phyloP scores from a whole-genome alignment of 2,329 filamentous ascomycete genomes.

The Penicillium italicum region DNA sequence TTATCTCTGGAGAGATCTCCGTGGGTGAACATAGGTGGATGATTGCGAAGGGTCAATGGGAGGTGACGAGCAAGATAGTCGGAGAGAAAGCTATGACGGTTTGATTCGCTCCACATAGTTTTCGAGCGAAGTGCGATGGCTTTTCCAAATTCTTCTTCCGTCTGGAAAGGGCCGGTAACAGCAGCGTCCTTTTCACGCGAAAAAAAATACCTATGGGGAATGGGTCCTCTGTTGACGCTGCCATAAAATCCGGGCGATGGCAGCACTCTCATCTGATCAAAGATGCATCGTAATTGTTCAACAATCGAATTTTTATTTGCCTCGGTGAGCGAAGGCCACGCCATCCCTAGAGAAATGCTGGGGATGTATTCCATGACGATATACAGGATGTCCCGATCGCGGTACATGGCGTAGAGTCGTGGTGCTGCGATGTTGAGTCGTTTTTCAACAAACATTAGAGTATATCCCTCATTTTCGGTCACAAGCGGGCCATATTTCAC shows the following conservation, averaged over 20 bases:
- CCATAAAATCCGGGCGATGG: constrained; percentile 22
- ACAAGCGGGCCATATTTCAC: constrained; percentile 22
- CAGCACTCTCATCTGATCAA: constrained; percentile 19
- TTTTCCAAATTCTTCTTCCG: constrained; percentile 20
- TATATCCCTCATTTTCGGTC: constrained; percentile 22
- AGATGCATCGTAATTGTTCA: constrained; percentile 15
- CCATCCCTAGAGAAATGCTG: constrained; percentile 10
- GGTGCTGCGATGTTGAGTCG: constrained; percentile 17
- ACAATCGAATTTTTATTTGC: constrained; percentile 15
- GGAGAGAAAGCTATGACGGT: constrained; percentile 16
- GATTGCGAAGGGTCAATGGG: constrained; percentile 14
- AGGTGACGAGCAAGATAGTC: constrained; percentile 22
- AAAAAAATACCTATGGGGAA: constrained; percentile 24
- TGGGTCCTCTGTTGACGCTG: constrained; percentile 18
- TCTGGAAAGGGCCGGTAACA: constrained; percentile 18
- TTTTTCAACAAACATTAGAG: constrained; percentile 21
- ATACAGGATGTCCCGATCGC: constrained; percentile 14
- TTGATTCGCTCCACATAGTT: constrained; percentile 14
- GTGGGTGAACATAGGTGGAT: constrained; percentile 24
- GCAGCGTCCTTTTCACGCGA: constrained; percentile 13
- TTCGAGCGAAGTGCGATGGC: constrained; percentile 18
- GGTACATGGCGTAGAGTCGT: constrained; percentile 23
- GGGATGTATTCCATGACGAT: constrained; percentile 20
- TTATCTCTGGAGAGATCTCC: constrained; percentile 25
- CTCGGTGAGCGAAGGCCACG: constrained; percentile 16